phyloP scores from a whole-genome alignment of 177 flowering plant genomes.

The Vitis hybrid region DNA sequence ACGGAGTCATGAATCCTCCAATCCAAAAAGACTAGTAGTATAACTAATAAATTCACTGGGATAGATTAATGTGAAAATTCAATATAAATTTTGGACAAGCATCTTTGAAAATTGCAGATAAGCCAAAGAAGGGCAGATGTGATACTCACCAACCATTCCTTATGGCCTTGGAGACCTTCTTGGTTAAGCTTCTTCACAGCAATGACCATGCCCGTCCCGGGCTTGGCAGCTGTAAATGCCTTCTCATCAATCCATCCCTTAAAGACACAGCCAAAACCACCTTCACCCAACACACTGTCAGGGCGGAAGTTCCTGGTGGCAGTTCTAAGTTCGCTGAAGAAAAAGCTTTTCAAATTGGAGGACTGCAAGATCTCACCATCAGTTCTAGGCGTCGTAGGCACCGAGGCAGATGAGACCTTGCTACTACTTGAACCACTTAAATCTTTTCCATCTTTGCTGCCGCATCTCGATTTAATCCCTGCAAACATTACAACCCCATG shows the following conservation, averaged over 20 bases:
- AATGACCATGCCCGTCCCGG: constrained; percentile 29
- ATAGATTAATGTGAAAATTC: too few species aligned
- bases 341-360: constrained; percentile 23
- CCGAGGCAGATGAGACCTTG: constrained; percentile 14
- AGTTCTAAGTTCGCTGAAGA: constrained; percentile 20
- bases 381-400: constrained; percentile 22
- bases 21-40: too few species aligned
- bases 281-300: constrained; percentile 32
- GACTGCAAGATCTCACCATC: constrained; percentile 30
- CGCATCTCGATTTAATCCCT: constrained; percentile 12
- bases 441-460: constrained; percentile 20
- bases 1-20: too few species aligned
- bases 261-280: constrained; percentile 29
- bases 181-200: constrained; percentile 31
- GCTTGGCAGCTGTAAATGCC: constrained; percentile 23
- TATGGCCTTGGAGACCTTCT: constrained; percentile 32
- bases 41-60: too few species aligned
- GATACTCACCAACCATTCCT: constrained; percentile 29
- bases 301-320: constrained; percentile 31
- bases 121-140: neutral
- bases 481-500: neutral
- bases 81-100: too few species aligned
- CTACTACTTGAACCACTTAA: constrained; percentile 25
- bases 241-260: constrained; percentile 31
- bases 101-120: too few species aligned